phyloP scores from a whole-genome alignment of 1,139 yeast genomes.

The Wickerhamiella pararugosa region DNA sequence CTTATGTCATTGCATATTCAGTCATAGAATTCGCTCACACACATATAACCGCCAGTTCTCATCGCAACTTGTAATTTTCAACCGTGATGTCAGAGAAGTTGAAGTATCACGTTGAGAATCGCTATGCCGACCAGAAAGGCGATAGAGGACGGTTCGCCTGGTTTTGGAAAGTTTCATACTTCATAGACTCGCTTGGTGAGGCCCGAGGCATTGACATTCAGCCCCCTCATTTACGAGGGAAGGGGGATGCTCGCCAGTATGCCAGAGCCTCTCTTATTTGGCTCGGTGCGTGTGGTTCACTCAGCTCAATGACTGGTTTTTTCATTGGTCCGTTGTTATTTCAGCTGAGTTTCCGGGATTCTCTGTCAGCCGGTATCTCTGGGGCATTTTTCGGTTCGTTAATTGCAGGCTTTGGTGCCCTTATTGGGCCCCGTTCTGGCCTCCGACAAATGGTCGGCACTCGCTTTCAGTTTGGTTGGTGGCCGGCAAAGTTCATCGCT shows the following conservation, averaged over 20 bases:
- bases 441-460: constrained; percentile 78
- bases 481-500: constrained; percentile 61
- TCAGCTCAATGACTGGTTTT: constrained; percentile 72
- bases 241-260: constrained; percentile 34
- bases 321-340: constrained; percentile 59
- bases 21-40: too few relatives aligned
- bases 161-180: constrained; percentile 22
- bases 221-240: constrained; percentile 50
- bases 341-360: constrained; percentile 48
- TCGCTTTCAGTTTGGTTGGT: constrained; percentile 67
- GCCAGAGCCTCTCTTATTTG: constrained; percentile 58
- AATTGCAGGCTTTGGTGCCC: constrained; percentile 66
- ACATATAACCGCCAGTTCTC: not conserved
- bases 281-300: constrained; percentile 74
- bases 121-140: constrained; percentile 2
- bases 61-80: not conserved
- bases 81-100: not conserved
- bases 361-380: constrained; percentile 43
- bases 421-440: constrained; percentile 81
- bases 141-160: constrained; percentile 12
- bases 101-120: constrained; percentile 1
- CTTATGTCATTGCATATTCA: too few relatives aligned
- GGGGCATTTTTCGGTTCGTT: constrained; percentile 55
- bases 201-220: constrained; percentile 71
- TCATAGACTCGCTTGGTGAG: constrained; percentile 44